phyloP scores from a whole-genome alignment of 2,329 filamentous ascomycete species.

The Phialophora tarda region DNA sequence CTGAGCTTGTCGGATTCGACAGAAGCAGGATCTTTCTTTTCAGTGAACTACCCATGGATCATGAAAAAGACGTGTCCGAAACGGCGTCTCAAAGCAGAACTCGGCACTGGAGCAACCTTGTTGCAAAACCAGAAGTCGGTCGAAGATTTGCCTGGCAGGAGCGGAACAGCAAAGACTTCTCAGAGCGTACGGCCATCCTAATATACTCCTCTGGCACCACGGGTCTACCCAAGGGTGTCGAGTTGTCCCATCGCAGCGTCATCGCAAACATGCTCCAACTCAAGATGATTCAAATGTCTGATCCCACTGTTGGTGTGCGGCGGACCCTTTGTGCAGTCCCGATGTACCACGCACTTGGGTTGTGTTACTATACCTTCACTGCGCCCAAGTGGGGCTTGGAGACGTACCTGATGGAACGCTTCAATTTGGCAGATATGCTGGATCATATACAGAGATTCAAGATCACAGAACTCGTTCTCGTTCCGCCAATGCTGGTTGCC shows the following conservation, averaged over 20 bases:
- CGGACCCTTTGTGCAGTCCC: slow-evolving; percentile 24
- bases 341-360: slow-evolving; percentile 29
- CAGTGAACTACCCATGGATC: slow-evolving; percentile 52
- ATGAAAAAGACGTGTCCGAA: background rate
- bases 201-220: slow-evolving; percentile 67
- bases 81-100: background rate
- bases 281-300: slow-evolving; percentile 19
- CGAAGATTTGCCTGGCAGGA: slow-evolving; percentile 68
- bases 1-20: slow-evolving; percentile 61
- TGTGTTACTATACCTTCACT: slow-evolving; percentile 23
- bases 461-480: slow-evolving; percentile 57
- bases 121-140: slow-evolving; percentile 60
- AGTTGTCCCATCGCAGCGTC: slow-evolving; percentile 57
- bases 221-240: slow-evolving; percentile 64
- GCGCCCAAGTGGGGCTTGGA: slow-evolving; percentile 73
- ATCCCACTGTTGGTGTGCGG: slow-evolving; percentile 5
- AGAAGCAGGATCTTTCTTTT: slow-evolving; percentile 67
- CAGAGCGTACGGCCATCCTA: slow-evolving; percentile 55
- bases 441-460: slow-evolving; percentile 49
- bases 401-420: slow-evolving; percentile 61
- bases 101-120: slow-evolving; percentile 68
- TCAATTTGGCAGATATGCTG: slow-evolving; percentile 47
- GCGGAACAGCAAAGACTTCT: slow-evolving; percentile 48
- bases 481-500: slow-evolving; percentile 53
- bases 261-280: slow-evolving; percentile 27